Evolutionary conservation across 2,329 filamentous ascomycete genomes (phyloP), one percentile per base, ranked within the genome.

Genomic region (Onygenales sp.): DNA sequence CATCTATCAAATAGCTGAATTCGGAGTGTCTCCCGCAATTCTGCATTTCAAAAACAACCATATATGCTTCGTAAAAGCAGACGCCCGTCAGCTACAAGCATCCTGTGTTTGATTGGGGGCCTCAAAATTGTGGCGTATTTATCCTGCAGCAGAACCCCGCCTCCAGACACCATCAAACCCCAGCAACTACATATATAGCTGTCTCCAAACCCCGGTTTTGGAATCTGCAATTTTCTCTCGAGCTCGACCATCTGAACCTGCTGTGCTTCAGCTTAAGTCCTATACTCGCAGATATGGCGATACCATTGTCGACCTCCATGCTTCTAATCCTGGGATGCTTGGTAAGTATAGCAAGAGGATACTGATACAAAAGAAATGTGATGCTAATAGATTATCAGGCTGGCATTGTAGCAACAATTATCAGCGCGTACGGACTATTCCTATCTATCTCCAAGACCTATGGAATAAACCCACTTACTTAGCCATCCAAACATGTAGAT

Each of bases 361-460:
- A 21, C 27, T 37, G 11, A 17, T 37, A 37, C 5, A 13, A n/a
- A 39, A 11, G 1, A 40, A 40, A 49, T 17, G 31, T 46, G 43
- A 21, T 49, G 14, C 8, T 49, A 9, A 39, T n/a, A 13, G 14
- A 2, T 37, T 42, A 3, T 2, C 27, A 52, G 51, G 17, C 33
- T 13, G 51, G 31, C 33, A 17, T 52, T 39, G 42, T 52, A 21
- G 51, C 39, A 49, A 48, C 33, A 47, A 40, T 47, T 39, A 17
- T 52, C 13, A 40, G 51, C 51, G 42, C 33, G 51, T 52, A 52
- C 32, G 51, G 31, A 32, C 9, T 34, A 8, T 39, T 8, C 43
- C 14, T 6, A 37, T 13, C 43, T 36, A 13, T 7, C 10, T 32
- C 14, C 21, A 27, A 27, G 21, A 5, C 21, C 21, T 27, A 27